Conservation (phyloP, 208 protist species). For the Trichomonas gallinae region DNA sequence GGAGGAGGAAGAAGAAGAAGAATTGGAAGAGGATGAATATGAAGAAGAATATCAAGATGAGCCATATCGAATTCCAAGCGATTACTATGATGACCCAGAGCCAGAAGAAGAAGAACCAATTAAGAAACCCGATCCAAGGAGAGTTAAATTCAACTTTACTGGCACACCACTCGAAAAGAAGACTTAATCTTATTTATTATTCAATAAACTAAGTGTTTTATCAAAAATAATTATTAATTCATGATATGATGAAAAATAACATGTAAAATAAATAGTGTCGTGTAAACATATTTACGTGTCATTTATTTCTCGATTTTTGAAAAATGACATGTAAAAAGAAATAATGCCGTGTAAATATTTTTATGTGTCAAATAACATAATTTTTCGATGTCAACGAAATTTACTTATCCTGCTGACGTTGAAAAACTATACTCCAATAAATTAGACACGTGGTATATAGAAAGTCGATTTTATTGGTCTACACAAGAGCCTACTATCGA, state of each 20-base stretch:
- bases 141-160: background rate
- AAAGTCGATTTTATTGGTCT: constrained; percentile 12
- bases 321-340: no score
- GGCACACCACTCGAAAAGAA: background rate
- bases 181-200: no score
- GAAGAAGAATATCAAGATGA: background rate
- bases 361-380: no score
- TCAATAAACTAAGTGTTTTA: no score
- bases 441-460: background rate
- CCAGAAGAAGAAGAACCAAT: background rate
- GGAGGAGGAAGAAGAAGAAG: no score
- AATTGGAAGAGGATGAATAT: background rate
- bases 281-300: no score
- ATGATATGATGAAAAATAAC: no score
- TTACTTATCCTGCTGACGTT: background rate
- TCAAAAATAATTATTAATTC: no score
- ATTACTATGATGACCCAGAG: background rate
- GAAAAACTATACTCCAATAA: background rate
- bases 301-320: no score
- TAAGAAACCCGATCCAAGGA: no score
- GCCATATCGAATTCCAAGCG: background rate
- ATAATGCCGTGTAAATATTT: no score
- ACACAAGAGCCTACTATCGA: background rate
- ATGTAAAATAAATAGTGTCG: no score
- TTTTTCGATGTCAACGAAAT: background rate